Percentiles rank a stretch among this genome's conserved stretches.
These are phyloP conservation scores for Populus trichocarpa DNA, from an alignment of 441 rosid species.

Conservation along the genomic window DNA sequence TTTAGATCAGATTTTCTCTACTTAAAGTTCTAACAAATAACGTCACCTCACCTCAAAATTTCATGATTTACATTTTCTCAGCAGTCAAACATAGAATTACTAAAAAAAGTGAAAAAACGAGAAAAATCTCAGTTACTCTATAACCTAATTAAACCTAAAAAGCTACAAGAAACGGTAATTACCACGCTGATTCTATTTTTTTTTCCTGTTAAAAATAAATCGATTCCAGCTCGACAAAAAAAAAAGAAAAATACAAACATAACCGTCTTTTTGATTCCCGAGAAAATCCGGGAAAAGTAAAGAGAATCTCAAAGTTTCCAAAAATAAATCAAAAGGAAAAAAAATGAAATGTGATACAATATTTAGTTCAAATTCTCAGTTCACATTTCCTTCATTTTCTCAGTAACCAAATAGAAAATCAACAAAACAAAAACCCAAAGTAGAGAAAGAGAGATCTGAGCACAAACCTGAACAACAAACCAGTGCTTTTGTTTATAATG, in stretches of 20 bases:
- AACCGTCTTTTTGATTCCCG: not conserved
- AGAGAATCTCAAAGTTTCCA: not conserved
- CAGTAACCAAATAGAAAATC: not conserved
- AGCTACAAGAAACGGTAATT: not conserved
- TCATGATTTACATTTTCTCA: not conserved
- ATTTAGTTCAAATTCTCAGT: not conserved
- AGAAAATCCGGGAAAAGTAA: not conserved
- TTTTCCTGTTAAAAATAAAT: not conserved
- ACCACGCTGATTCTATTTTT: not conserved
- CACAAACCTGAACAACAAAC: constrained; percentile 8
- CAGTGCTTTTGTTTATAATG: not conserved
- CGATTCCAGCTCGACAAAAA: not conserved
- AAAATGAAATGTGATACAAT: not conserved
- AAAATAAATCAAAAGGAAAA: not conserved
- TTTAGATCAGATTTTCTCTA: not conserved
- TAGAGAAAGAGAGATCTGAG: not conserved
- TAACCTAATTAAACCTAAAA: not conserved
- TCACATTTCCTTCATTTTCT: not conserved
- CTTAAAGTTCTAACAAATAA: not conserved
- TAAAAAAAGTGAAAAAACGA: not conserved
- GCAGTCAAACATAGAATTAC: not conserved
- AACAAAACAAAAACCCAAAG: not conserved
- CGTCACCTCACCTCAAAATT: not conserved
- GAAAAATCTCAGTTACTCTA: not conserved
- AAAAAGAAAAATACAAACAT: not conserved